Conservation (phyloP, 106 monocot genomes). For the Platanthera zijinensis region DNA sequence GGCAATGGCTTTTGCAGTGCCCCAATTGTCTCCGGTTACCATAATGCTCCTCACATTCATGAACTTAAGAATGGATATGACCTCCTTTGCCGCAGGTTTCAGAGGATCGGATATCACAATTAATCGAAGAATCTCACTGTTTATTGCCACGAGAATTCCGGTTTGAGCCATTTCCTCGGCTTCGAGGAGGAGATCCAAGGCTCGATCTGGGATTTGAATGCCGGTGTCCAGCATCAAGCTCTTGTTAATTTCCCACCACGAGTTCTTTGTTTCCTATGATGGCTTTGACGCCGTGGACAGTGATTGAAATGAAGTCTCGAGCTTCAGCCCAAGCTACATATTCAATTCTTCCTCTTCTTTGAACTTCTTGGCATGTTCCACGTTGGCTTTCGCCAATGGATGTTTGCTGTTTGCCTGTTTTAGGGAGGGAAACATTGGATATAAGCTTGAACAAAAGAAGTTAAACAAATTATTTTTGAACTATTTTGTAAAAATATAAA, state of each 20-base stretch:
- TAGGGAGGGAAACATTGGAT: background rate
- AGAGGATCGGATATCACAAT: constrained; percentile 83
- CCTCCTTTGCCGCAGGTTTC: constrained; percentile 67
- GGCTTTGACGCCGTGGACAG: constrained; percentile 82
- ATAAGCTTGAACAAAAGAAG: too few relatives aligned
- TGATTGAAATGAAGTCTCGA: constrained; percentile 54
- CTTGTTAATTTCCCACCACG: constrained; percentile 71
- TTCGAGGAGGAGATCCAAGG: constrained; percentile 64
- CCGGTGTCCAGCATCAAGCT: constrained; percentile 65
- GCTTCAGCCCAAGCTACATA: constrained; percentile 39
- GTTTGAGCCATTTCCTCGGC: constrained; percentile 65
- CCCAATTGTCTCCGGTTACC: constrained; percentile 97
- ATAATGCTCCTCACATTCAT: constrained; percentile 87
- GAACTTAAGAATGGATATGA: constrained; percentile 72
- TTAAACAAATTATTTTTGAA: too few relatives aligned
- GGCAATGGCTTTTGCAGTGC: constrained; percentile 80
- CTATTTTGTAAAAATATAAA: too few relatives aligned
- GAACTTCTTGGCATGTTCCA: constrained; percentile 72
- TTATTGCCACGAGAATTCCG: constrained; percentile 60
- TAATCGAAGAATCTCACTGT: constrained; percentile 56
- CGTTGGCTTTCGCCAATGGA: constrained; percentile 78
- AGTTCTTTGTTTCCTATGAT: constrained; percentile 42
- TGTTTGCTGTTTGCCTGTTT: constrained; percentile 82
- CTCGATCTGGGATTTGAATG: constrained; percentile 48
- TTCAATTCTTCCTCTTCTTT: constrained; percentile 48